Percentiles rank a stretch among this genome's conserved stretches.
Evolutionary conservation across 75 land plant species (phyloP).

Genomic region (Isoetes taiwanensis): DNA sequence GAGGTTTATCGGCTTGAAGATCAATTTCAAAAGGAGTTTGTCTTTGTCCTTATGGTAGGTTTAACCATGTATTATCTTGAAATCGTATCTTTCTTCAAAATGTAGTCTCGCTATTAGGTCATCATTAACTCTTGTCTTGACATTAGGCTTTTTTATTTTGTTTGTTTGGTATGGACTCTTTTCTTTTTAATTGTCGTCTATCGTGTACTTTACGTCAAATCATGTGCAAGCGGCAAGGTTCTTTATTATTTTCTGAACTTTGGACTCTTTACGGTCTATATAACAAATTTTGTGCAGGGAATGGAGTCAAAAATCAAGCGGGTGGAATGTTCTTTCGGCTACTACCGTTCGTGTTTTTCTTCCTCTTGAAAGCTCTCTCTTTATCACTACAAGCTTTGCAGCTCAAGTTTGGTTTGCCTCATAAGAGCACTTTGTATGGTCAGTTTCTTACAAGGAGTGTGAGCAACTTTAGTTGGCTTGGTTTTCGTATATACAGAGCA

Average conservation of each 20-base stretch:
- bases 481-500: conserved; percentile 79
- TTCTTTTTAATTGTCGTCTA: conserved; percentile 90
- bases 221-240: conserved; percentile 76
- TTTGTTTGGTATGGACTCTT: conserved; percentile 48
- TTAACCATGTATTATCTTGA: no score
- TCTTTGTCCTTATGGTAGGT: conserved; percentile 79
- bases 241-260: conserved; percentile 61
- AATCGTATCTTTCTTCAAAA: no score
- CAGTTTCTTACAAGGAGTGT: conserved; percentile 82
- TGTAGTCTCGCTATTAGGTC: no score
- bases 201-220: conserved; percentile 82
- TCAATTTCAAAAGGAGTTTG: conserved; percentile 93
- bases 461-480: conserved; percentile 54
- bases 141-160: no score
- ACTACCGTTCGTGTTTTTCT: conserved; percentile 67
- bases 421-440: conserved; percentile 75
- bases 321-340: no score
- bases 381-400: conserved; percentile 83
- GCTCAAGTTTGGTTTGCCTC: conserved; percentile 77
- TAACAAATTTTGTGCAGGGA: conserved; percentile 69
- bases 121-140: no score
- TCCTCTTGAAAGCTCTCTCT: conserved; percentile 70
- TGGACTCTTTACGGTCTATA: conserved; percentile 57
- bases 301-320: conserved; percentile 35
- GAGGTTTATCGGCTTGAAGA: conserved; percentile 86